Evolutionary conservation across 768 basidiomycete species (phyloP).

Genomic region (Favolaschia claudopus): DNA sequence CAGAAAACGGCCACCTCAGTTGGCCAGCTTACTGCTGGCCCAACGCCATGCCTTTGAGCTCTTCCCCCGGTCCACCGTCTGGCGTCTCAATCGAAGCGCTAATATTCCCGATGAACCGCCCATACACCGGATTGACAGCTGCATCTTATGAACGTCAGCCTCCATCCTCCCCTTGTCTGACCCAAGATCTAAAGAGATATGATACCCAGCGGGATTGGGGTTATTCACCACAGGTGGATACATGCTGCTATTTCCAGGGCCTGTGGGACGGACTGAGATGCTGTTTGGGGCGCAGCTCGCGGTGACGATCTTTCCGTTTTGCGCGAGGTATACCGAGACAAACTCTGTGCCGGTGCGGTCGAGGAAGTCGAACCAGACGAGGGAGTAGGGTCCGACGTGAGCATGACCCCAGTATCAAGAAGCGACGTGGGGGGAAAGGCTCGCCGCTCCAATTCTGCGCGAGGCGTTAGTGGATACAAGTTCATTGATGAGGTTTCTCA

Average conservation of each 20-base stretch:
- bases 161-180: not conserved
- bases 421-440: no score
- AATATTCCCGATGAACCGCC: not conserved
- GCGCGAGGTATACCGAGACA: not conserved
- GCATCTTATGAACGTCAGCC: not conserved
- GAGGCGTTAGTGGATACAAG: no score
- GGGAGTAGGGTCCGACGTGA: not conserved
- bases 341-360: not conserved
- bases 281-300: not conserved
- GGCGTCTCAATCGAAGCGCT: not conserved
- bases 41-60: not conserved
- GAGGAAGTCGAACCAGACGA: slow-evolving; percentile 3
- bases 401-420: slow-evolving; percentile 1
- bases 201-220: not conserved
- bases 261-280: not conserved
- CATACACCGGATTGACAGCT: not conserved
- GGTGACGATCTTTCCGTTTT: not conserved
- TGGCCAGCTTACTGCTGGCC: slow-evolving; percentile 44
- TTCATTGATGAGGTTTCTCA: no score
- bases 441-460: no score
- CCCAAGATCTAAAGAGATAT: not conserved
- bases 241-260: no score
- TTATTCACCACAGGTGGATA: not conserved
- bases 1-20: no score
- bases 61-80: no score